Evolutionary conservation across 2,329 filamentous ascomycete species (phyloP).

Genomic region (Monosporascus sp.): DNA sequence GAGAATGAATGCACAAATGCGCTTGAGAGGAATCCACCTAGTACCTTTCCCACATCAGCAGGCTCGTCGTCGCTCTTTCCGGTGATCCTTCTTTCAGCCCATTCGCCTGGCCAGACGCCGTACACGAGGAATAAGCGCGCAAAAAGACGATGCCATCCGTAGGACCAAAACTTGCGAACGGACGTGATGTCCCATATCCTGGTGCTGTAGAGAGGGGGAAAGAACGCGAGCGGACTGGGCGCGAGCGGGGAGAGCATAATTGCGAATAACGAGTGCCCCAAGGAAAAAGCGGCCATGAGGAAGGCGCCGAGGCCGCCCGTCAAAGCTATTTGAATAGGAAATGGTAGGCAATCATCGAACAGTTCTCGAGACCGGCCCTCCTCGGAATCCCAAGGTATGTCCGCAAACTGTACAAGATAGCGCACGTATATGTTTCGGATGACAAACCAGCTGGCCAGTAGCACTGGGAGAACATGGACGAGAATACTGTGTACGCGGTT

Average conservation of each 20-base stretch:
- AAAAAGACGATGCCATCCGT: conserved; percentile 39
- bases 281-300: conserved; percentile 36
- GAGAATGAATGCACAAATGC: conserved; percentile 35
- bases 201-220: conserved; percentile 37
- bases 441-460: conserved; percentile 28
- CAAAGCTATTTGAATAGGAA: conserved; percentile 28
- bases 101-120: conserved; percentile 39
- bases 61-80: conserved; percentile 27
- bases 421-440: conserved; percentile 28
- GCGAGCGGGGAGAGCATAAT: conserved; percentile 32
- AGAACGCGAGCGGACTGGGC: conserved; percentile 35
- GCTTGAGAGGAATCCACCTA: conserved; percentile 34
- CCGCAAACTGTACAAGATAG: conserved; percentile 6
- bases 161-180: conserved; percentile 36
- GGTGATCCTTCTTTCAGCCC: conserved; percentile 31
- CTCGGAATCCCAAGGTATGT: conserved; percentile 6
- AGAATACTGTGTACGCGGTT: conserved; percentile 34
- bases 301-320: conserved; percentile 35
- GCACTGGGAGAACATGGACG: conserved; percentile 30
- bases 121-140: conserved; percentile 38
- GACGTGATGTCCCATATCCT: conserved; percentile 33
- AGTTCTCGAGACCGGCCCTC: conserved; percentile 8
- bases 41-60: conserved; percentile 36
- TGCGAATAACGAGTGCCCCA: conserved; percentile 35
- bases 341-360: conserved; percentile 28